A percentile compares a stretch with the other conserved stretches of the same genome.
phyloP scores from a whole-genome alignment of 768 basidiomycete species.

The Tricholoma matsutake region DNA sequence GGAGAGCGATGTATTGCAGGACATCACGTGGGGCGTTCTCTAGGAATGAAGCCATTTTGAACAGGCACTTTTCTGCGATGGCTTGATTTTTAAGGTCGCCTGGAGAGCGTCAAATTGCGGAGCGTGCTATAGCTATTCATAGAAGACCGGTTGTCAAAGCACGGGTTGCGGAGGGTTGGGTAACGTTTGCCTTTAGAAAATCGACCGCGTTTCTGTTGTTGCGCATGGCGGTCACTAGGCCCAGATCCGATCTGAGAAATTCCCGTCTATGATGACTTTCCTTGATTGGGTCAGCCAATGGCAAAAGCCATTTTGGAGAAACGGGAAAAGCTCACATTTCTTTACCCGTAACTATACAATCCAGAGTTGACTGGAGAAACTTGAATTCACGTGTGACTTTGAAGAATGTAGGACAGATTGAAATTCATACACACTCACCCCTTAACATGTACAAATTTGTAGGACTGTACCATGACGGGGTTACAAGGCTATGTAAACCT shows the following conservation, averaged over 20 bases:
- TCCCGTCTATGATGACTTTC: background rate
- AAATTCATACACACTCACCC: background rate
- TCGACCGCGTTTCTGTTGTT: background rate
- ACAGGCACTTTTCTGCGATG: background rate
- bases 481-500: background rate
- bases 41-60: constrained; percentile 42
- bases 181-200: background rate
- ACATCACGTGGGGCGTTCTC: constrained; percentile 54
- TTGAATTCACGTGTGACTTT: background rate
- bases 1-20: constrained; percentile 52
- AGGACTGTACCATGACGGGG: background rate
- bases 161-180: background rate
- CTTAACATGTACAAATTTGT: no score
- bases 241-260: background rate
- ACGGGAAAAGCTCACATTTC: background rate
- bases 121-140: background rate
- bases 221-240: background rate
- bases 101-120: constrained; percentile 2
- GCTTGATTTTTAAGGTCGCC: constrained; percentile 1
- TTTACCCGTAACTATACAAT: background rate
- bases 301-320: background rate
- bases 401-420: background rate
- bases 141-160: background rate
- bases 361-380: background rate
- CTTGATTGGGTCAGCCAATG: background rate